Conservation (phyloP, 805 yeast species). For the Millerago galiae region DNA sequence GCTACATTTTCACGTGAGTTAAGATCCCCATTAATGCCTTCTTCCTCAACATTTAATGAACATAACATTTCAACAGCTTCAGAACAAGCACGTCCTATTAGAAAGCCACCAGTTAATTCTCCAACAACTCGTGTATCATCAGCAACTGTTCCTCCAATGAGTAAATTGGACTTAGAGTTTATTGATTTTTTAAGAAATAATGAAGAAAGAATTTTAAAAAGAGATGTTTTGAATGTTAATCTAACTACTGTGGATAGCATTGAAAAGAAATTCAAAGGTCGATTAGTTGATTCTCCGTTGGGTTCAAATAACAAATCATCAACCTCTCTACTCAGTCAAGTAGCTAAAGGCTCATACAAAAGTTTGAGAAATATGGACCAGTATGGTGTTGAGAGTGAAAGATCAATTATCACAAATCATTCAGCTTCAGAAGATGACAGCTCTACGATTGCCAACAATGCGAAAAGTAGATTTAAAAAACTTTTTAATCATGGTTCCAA, state of each 20-base stretch:
- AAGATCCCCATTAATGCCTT: neutral
- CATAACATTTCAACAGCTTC: neutral
- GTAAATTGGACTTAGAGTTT: slow-evolving; percentile 56
- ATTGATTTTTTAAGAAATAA: slow-evolving; percentile 42
- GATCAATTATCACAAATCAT: slow-evolving; percentile 22
- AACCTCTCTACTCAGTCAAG: slow-evolving; percentile 34
- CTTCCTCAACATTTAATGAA: neutral
- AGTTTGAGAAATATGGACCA: slow-evolving; percentile 33
- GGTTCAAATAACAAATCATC: slow-evolving; percentile 34
- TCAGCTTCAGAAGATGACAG: slow-evolving; percentile 11
- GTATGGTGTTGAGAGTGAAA: slow-evolving; percentile 25
- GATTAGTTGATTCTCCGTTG: slow-evolving; percentile 54
- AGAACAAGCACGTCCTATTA: neutral
- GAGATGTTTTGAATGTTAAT: slow-evolving; percentile 46
- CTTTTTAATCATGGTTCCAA: slow-evolving; percentile 14
- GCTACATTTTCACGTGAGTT: neutral
- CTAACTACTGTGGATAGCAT: slow-evolving; percentile 40
- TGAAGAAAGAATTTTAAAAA: slow-evolving; percentile 55
- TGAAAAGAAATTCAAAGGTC: slow-evolving; percentile 53
- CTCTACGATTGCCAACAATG: slow-evolving; percentile 4
- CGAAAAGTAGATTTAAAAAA: slow-evolving; percentile 19
- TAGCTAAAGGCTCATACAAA: slow-evolving; percentile 37
- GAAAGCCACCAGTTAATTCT: neutral
- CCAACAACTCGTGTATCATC: neutral
- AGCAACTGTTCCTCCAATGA: slow-evolving; percentile 31